phyloP scores from a whole-genome alignment of 345 rosid genomes.

The Gossypium mustelinum region DNA sequence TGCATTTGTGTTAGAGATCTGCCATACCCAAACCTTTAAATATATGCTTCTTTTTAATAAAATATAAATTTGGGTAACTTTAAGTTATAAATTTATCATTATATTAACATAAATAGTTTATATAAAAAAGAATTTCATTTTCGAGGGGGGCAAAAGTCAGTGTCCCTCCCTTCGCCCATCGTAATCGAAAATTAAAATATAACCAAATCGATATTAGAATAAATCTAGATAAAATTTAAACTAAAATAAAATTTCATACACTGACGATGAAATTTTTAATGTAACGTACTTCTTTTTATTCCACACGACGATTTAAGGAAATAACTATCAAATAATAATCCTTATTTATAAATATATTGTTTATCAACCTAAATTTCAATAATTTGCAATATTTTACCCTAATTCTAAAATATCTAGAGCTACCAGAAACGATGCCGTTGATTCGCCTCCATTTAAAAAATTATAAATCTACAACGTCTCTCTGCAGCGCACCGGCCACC shows the following conservation, averaged over 20 bases:
- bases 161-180: fast-evolving
- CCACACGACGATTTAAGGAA: too few species aligned
- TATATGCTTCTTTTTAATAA: neutral
- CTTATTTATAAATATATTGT: neutral
- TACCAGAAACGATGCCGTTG: neutral
- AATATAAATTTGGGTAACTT: neutral
- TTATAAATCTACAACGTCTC: constrained; percentile 20
- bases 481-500: constrained; percentile 16
- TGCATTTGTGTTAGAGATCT: neutral
- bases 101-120: too few species aligned
- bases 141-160: too few species aligned
- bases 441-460: neutral
- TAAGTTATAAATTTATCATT: too few species aligned
- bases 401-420: neutral
- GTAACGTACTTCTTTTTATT: too few species aligned
- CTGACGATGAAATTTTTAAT: too few species aligned
- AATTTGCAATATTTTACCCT: neutral
- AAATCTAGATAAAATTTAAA: too few species aligned
- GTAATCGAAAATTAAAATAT: too few species aligned
- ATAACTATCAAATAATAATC: neutral
- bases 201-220: fast-evolving
- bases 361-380: neutral
- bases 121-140: too few species aligned
- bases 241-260: too few species aligned
- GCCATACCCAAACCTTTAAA: neutral